Percentiles rank a stretch among this genome's conserved stretches.
Evolutionary conservation across 164 flowering plant genomes (phyloP).

Genomic region (Malania oleifera): DNA sequence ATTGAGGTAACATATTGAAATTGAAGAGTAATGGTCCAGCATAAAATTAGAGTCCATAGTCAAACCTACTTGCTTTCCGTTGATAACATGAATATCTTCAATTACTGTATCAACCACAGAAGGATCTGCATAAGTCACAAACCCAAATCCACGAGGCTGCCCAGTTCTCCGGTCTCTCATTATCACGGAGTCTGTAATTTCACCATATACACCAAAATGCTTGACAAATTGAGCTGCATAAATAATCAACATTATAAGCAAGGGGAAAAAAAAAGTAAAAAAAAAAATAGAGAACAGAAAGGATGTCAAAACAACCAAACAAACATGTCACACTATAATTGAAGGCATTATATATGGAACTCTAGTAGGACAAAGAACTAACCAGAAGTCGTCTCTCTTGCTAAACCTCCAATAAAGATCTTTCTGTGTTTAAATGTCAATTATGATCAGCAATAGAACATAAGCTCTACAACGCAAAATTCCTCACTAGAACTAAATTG

Average conservation of each 20-base stretch:
- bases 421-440: slow-evolving; percentile 47
- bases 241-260: slow-evolving; percentile 9
- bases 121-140: slow-evolving; percentile 83
- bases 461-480: background rate
- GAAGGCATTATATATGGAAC: background rate
- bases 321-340: background rate
- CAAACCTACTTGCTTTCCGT: slow-evolving; percentile 76
- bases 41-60: slow-evolving; percentile 1
- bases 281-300: background rate
- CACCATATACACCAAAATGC: slow-evolving; percentile 79
- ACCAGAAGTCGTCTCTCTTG: slow-evolving; percentile 79
- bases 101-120: slow-evolving; percentile 78
- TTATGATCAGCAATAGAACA: slow-evolving; percentile 9
- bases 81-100: slow-evolving; percentile 59
- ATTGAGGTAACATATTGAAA: background rate
- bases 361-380: slow-evolving; percentile 16
- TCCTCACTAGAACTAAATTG: background rate
- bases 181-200: slow-evolving; percentile 78
- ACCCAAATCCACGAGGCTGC: slow-evolving; percentile 87
- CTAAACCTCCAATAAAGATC: slow-evolving; percentile 83
- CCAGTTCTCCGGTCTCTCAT: slow-evolving; percentile 81
- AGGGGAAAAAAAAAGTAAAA: background rate
- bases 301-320: background rate
- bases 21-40: background rate
- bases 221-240: slow-evolving; percentile 58